Evolutionary conservation across 306 rosid species (phyloP).

Genomic region (Begonia fuchsioides): DNA sequence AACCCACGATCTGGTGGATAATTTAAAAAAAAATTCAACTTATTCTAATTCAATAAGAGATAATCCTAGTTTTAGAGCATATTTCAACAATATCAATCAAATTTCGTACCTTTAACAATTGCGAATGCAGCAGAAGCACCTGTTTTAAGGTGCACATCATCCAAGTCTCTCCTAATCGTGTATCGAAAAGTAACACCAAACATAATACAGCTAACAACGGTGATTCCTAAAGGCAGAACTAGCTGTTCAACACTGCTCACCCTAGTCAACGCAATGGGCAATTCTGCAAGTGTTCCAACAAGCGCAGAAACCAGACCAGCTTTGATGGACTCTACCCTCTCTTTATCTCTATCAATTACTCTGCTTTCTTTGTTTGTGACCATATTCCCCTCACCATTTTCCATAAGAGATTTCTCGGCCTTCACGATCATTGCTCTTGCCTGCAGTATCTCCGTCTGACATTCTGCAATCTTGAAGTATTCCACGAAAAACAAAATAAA

Average conservation of each 20-base stretch:
- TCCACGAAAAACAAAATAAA: neutral
- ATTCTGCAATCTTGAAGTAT: constrained; percentile 49
- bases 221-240: constrained; percentile 44
- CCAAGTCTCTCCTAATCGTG: constrained; percentile 55
- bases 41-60: too few relatives aligned
- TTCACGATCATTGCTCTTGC: constrained; percentile 62
- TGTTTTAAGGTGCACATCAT: constrained; percentile 65
- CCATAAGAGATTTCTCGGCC: constrained; percentile 51
- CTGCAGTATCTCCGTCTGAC: constrained; percentile 60
- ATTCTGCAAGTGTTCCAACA: constrained; percentile 50
- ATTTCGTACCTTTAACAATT: constrained; percentile 57
- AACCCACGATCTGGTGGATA: too few relatives aligned
- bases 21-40: too few relatives aligned
- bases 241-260: constrained; percentile 33
- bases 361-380: constrained; percentile 14
- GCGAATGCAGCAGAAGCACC: constrained; percentile 81
- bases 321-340: constrained; percentile 60
- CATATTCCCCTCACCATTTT: constrained; percentile 13
- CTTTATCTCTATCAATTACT: constrained; percentile 37
- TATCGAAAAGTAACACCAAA: constrained; percentile 77
- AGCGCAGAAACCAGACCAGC: constrained; percentile 61
- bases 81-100: neutral
- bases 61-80: too few relatives aligned
- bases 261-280: constrained; percentile 48
- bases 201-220: constrained; percentile 50